Evolutionary conservation across 78 protist genomes (phyloP).

Genomic region (Monocercomonoides exilis): DNA sequence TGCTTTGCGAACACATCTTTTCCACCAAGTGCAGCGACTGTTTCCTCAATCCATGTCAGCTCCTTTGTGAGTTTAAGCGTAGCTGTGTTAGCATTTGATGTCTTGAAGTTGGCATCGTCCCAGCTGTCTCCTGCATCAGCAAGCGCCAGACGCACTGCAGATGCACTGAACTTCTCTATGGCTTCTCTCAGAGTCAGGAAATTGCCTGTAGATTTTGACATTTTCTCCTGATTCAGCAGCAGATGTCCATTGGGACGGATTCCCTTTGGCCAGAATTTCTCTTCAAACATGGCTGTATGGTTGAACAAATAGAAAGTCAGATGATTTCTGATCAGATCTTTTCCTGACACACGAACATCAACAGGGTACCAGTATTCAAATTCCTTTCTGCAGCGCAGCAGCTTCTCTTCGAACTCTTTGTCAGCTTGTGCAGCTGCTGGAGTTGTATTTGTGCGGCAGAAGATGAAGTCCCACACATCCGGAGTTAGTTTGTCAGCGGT

Average conservation of each 20-base stretch:
- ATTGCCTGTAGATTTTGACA: slow-evolving; percentile 97
- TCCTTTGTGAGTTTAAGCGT: slow-evolving; percentile 73
- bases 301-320: slow-evolving; percentile 93
- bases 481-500: slow-evolving; percentile 55
- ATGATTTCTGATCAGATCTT: slow-evolving; percentile 95
- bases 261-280: slow-evolving; percentile 19
- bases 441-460: slow-evolving; percentile 9
- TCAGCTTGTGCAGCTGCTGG: not conserved
- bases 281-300: slow-evolving; percentile 89
- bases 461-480: slow-evolving; percentile 59
- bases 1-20: not conserved
- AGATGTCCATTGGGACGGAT: slow-evolving; percentile 57
- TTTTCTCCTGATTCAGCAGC: slow-evolving; percentile 84
- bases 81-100: slow-evolving; percentile 58
- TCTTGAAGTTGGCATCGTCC: slow-evolving; percentile 94
- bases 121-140: slow-evolving; percentile 97
- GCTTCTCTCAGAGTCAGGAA: slow-evolving; percentile 72
- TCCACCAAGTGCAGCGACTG: not conserved
- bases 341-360: slow-evolving; percentile 94
- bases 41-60: slow-evolving; percentile 58
- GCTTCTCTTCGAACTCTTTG: slow-evolving; percentile 50
- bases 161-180: slow-evolving; percentile 47
- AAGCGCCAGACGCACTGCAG: slow-evolving; percentile 87
- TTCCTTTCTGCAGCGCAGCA: slow-evolving; percentile 61
- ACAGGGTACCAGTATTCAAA: slow-evolving; percentile 95